A percentile compares a stretch with the other conserved stretches of the same genome.
Conservation (phyloP, 495 filamentous ascomycete species). For the Daldinia decipiens region DNA sequence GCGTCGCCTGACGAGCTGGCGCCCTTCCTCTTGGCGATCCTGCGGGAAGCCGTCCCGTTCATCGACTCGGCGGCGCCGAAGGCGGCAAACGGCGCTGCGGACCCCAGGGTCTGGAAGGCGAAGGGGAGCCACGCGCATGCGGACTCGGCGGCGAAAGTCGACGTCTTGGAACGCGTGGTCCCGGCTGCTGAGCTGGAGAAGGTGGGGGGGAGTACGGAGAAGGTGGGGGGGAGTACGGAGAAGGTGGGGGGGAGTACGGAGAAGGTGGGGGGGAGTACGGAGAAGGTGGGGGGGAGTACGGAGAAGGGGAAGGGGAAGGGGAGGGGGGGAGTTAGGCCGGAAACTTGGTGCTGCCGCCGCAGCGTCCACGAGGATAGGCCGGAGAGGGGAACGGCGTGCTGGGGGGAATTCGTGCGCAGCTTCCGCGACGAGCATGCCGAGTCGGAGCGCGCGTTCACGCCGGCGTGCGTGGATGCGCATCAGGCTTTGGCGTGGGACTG, state of each 20-base stretch:
- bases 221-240: not conserved
- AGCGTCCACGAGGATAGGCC: conserved; percentile 68
- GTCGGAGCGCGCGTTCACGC: conserved; percentile 78
- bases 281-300: conserved; percentile 24
- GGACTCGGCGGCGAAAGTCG: conserved; percentile 58
- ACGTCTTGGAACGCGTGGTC: conserved; percentile 58
- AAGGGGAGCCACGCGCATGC: conserved; percentile 57
- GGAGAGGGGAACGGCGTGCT: conserved; percentile 68
- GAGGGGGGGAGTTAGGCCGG: conserved; percentile 48
- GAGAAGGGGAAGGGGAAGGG: not conserved
- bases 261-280: not conserved
- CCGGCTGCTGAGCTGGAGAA: conserved; percentile 50
- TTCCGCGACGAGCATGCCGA: conserved; percentile 70
- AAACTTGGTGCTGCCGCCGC: conserved; percentile 75
- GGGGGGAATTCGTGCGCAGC: conserved; percentile 70
- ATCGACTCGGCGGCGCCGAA: conserved; percentile 59
- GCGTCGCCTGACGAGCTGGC: conserved; percentile 47
- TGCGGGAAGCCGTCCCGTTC: conserved; percentile 67
- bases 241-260: conserved; percentile 25
- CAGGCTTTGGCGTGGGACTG: conserved; percentile 65
- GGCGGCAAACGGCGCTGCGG: conserved; percentile 42
- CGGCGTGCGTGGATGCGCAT: conserved; percentile 67
- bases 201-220: conserved; percentile 13
- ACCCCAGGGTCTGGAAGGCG: conserved; percentile 55
- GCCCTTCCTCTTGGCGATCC: conserved; percentile 54